Percentiles rank a stretch among this genome's conserved stretches.
phyloP scores from a whole-genome alignment of 371 early-diverging fungal genomes.

The Choanephora cucurbitarum region DNA sequence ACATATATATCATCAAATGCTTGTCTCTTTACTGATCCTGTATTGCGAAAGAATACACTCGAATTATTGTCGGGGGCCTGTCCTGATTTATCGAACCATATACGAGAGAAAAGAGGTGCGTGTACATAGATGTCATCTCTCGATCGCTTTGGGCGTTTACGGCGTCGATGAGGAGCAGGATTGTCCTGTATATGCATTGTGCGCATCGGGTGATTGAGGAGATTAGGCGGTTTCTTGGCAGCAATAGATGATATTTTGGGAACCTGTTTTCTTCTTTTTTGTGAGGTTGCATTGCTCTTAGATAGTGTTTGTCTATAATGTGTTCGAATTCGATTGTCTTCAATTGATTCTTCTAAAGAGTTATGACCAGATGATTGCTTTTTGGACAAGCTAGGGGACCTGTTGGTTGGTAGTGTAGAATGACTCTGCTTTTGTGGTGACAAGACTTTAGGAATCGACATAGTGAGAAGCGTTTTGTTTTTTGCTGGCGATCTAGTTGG shows the following conservation, averaged over 20 bases:
- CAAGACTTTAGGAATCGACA: no score
- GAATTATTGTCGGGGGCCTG: constrained; percentile 4
- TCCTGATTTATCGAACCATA: background rate
- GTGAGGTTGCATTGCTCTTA: background rate
- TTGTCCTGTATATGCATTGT: background rate
- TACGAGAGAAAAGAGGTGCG: background rate
- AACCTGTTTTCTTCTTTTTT: background rate
- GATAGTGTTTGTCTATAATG: background rate
- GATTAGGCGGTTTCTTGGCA: background rate
- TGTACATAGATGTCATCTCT: constrained; percentile 19
- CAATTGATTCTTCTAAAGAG: constrained; percentile 4
- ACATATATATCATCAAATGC: constrained; percentile 17
- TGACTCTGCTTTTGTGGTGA: no score
- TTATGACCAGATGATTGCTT: background rate
- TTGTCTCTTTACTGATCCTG: background rate
- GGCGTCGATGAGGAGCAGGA: constrained; percentile 1
- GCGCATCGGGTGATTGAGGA: no score
- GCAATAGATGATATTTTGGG: constrained; percentile 6
- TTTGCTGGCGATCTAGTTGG: no score
- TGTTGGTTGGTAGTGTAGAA: no score
- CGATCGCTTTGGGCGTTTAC: constrained; percentile 4
- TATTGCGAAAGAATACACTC: background rate
- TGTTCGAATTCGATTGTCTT: constrained; percentile 11
- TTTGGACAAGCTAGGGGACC: background rate
- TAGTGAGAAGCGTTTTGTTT: no score